Evolutionary conservation across 345 rosid species (phyloP).

Genomic region (Linum usitatissimum): DNA sequence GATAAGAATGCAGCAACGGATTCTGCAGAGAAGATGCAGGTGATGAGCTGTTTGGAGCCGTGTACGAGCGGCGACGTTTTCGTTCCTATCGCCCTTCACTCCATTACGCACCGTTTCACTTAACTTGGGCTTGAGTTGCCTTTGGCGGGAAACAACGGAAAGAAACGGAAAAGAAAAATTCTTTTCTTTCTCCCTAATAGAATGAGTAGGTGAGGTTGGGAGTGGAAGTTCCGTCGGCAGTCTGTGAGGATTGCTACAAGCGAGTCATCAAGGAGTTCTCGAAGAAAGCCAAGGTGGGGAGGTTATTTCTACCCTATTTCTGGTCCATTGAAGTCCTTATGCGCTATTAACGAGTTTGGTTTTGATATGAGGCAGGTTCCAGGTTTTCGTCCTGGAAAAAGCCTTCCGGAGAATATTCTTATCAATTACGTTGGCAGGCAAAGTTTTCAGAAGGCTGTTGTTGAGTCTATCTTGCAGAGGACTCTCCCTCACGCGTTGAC

Average conservation of each 20-base stretch:
- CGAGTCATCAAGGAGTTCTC: slow-evolving; percentile 57
- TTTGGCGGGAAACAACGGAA: too few relatives aligned
- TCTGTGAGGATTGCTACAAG: slow-evolving; percentile 67
- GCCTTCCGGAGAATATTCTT: slow-evolving; percentile 66
- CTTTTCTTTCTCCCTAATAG: too few relatives aligned
- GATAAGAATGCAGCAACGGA: too few relatives aligned
- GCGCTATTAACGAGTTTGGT: neutral
- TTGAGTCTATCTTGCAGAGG: slow-evolving; percentile 82
- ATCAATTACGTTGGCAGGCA: slow-evolving; percentile 57
- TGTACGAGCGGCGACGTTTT: too few relatives aligned
- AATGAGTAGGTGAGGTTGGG: slow-evolving; percentile 45
- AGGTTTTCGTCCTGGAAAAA: slow-evolving; percentile 78
- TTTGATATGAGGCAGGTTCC: slow-evolving; percentile 38
- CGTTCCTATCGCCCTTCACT: too few relatives aligned
- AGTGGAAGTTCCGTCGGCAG: slow-evolving; percentile 61
- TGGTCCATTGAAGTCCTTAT: neutral
- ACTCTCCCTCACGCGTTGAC: slow-evolving; percentile 96
- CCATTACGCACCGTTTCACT: too few relatives aligned
- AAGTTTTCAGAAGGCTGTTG: slow-evolving; percentile 59
- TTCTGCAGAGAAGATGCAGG: too few relatives aligned
- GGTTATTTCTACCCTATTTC: neutral
- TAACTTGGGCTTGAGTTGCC: too few relatives aligned
- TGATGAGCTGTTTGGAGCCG: too few relatives aligned
- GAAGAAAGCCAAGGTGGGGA: slow-evolving; percentile 64
- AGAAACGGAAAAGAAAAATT: too few relatives aligned